Base-by-base conservation (phyloP, 805 yeast species). In the Candida pseudofarinosa region DNA sequence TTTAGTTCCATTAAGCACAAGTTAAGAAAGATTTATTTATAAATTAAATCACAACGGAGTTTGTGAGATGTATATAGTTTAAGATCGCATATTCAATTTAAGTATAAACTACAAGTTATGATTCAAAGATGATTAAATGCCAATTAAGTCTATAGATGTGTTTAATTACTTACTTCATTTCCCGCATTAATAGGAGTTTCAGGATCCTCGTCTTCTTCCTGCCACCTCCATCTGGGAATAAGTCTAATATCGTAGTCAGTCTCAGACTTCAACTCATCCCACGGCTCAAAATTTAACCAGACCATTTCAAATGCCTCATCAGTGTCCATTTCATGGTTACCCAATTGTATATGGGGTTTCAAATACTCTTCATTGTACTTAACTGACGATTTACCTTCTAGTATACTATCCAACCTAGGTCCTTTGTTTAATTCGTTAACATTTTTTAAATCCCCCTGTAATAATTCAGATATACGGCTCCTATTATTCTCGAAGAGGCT, bases 281-380 rank as follows among this genome's bases (percentile, higher is more conserved):
- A 71, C 1, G 76, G 76, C 40, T 71, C 75, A 41, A 70, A 68
- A 43, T 63, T 63, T 14, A 57, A 47, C 76, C 76, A 71, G 19
- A 65, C 69, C 55, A 55, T 51, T n/a, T 70, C 72, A 36, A 71
- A 65, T 19, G 68, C 71, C n/a, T 65, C 72, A 38, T 69, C 74
- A 6, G 60, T 45, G 7, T 69, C 71, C 39, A 71, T 48, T 26
- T 47, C 47, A 44, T 66, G 63, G 39, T 54, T 58, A 13, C 74
- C 74, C 33, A 71, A 50, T 39, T 58, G 63, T 33, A 71, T 64
- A 40, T 52, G 61, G 10, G 73, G 70, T 44, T 68, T 70, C 26
- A 49, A 32, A 42, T 59, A 67, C 19, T 59, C 57, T 6, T 58
- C 60, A 43, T 64, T 61, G 30, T 52, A 39, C 17, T 39, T 44